Percentiles rank a stretch among this genome's conserved stretches.
Conservation (phyloP, 2,329 filamentous ascomycete genomes). For the Lasiodiplodia gonubiensis region DNA sequence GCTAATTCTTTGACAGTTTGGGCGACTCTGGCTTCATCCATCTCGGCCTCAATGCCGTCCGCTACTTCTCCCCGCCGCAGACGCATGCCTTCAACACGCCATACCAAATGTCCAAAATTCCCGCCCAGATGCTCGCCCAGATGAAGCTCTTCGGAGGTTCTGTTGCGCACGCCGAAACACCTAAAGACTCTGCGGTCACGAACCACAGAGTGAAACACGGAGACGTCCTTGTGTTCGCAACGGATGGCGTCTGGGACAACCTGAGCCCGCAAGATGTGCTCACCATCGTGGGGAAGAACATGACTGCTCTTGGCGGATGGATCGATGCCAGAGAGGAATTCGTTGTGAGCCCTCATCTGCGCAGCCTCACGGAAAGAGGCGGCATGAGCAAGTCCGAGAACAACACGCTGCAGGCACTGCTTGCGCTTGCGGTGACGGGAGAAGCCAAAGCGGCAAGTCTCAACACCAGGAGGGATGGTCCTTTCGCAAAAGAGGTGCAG, state of each 20-base stretch:
- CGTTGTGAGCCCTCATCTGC: conserved; percentile 66
- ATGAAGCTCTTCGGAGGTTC: conserved; percentile 78
- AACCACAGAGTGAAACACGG: conserved; percentile 81
- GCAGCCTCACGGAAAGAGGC: conserved; percentile 57
- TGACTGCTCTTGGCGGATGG: conserved; percentile 80
- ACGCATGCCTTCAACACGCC: conserved; percentile 98
- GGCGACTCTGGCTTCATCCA: conserved; percentile 95
- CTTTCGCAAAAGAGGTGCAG: conserved; percentile 94
- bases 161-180: conserved; percentile 77
- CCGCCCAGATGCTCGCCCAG: conserved; percentile 77
- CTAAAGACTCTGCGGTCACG: conserved; percentile 80
- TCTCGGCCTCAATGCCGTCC: conserved; percentile 82
- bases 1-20: conserved; percentile 54
- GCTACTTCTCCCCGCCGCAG: conserved; percentile 81
- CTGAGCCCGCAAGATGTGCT: conserved; percentile 89
- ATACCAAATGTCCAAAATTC: conserved; percentile 89
- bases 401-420: conserved; percentile 72
- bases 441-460: conserved; percentile 86
- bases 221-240: conserved; percentile 91
- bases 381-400: conserved; percentile 48
- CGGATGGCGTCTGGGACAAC: conserved; percentile 96
- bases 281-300: conserved; percentile 75
- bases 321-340: conserved; percentile 58
- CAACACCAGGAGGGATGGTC: conserved; percentile 82
- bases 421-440: conserved; percentile 79